Evolutionary conservation across 768 basidiomycete genomes (phyloP), one percentile per base, ranked within the genome.

Genomic region (Asterophora lycoperdoides): DNA sequence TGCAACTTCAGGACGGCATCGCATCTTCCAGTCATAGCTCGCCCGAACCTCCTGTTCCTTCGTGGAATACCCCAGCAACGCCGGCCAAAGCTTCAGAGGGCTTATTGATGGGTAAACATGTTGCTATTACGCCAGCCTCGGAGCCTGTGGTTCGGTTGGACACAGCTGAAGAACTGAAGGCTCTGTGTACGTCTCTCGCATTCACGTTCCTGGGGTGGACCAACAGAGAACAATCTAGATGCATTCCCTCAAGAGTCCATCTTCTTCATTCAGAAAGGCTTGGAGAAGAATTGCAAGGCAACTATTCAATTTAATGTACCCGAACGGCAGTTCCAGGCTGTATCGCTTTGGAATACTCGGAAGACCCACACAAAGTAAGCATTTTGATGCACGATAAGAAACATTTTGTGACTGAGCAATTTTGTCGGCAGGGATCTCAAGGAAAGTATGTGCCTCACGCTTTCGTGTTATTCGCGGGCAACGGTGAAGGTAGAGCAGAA

Each of bases 381-480:
- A 23, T 23, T 6, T 13, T 14, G 30, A 13, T 32, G 30, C 23
- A 32, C 30, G 13, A 32, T 9, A 9, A 32, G 13, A 9, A 32
- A 13, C 29, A 3, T 9, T 8, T 32, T 3, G 23, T 8, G 3
- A 13, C 30, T 32, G 30, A 32, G 3, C 9, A 32, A 10, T 2
- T 32, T 36, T 10, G 11, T 18, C 51, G 7, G 36, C 35, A 74
- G 75, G 18, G 60, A 70, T 36, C 44, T 74, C 18, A 41, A 58
- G 26, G 48, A 57, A 13, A 70, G 68, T 33, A 56, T 73, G 18
- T 80, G 77, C 44, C 52, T 78, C 19, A 75, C 75, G 2, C 56
- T 81, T 23, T 72, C 63, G 4, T 78, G 75, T 42, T 80, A 74
- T 62, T 62, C 58, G 28, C 64, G 63, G 35, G 51, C 48, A 40